Percentiles rank a stretch among this genome's conserved stretches.
Evolutionary conservation across 148 eudicot species (phyloP).

Genomic region (Rhododendron griersonianum): DNA sequence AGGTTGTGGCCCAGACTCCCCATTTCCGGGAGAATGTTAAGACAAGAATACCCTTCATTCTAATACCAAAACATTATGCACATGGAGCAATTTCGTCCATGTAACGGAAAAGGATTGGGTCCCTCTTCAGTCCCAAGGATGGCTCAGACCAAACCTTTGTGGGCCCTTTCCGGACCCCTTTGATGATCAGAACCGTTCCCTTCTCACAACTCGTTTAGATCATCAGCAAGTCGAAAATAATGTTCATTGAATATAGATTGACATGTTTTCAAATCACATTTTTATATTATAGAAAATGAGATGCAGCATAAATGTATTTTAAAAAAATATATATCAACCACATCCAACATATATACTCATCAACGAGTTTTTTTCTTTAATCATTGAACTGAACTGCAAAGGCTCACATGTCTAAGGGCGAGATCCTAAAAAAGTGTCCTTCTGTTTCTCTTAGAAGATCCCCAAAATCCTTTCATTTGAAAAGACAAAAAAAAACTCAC

Average conservation of each 20-base stretch:
- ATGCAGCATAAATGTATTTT: background rate
- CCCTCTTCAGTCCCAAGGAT: background rate
- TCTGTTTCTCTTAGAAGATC: background rate
- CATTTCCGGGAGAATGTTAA: background rate
- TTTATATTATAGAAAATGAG: background rate
- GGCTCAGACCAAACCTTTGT: background rate
- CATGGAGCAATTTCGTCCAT: background rate
- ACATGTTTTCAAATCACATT: background rate
- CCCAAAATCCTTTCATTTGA: background rate
- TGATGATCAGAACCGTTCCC: background rate
- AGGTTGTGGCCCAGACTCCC: background rate
- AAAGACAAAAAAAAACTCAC: conserved; percentile 23
- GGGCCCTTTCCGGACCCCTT: background rate
- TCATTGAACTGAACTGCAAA: background rate
- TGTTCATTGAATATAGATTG: background rate
- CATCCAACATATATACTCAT: background rate
- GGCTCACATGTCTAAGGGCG: background rate
- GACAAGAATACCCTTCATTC: conserved; percentile 10
- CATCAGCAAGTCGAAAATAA: background rate
- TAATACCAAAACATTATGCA: background rate
- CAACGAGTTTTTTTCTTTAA: background rate
- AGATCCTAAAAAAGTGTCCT: background rate
- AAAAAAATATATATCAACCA: background rate
- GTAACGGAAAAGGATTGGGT: background rate
- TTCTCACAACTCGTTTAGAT: background rate